phyloP scores from a whole-genome alignment of 1,284 basidiomycete genomes.

The Puccinia triticina region DNA sequence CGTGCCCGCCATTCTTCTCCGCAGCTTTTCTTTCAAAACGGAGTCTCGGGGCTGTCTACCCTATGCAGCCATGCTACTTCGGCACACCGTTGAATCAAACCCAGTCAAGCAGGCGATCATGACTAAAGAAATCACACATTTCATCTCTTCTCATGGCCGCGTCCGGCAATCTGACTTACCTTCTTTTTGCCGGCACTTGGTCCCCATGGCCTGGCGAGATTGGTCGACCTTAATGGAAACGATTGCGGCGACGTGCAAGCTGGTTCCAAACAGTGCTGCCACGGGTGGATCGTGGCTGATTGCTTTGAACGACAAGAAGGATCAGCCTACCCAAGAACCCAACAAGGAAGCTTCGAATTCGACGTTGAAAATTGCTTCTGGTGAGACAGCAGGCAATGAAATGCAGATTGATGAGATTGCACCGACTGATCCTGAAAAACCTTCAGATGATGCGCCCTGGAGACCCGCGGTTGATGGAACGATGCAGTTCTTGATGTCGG shows the following conservation, averaged over 20 bases:
- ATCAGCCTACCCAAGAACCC: constrained; percentile 6
- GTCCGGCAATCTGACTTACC: constrained; percentile 72
- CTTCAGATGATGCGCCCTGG: constrained; percentile 30
- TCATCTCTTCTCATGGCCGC: constrained; percentile 66
- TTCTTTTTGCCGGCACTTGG: constrained; percentile 75
- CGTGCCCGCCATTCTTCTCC: constrained; percentile 55
- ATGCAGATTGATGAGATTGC: constrained; percentile 51
- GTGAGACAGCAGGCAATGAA: constrained; percentile 30
- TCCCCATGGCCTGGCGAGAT: constrained; percentile 80
- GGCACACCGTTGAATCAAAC: constrained; percentile 84
- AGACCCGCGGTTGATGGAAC: constrained; percentile 43
- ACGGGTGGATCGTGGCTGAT: constrained; percentile 67
- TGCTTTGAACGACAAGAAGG: constrained; percentile 43
- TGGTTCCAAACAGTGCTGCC: constrained; percentile 70
- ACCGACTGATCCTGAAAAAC: constrained; percentile 55
- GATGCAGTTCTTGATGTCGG: constrained; percentile 52
- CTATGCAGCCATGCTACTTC: constrained; percentile 81
- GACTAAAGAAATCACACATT: constrained; percentile 70
- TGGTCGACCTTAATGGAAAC: constrained; percentile 75
- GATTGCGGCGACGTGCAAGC: constrained; percentile 71
- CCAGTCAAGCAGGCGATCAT: constrained; percentile 72
- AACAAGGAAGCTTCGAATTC: background rate
- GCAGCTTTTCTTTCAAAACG: constrained; percentile 51
- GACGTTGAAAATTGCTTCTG: constrained; percentile 33
- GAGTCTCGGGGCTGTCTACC: constrained; percentile 70